Base-by-base conservation (phyloP, 2,329 filamentous ascomycete species). In the Aspergillus pseudonomiae region DNA sequence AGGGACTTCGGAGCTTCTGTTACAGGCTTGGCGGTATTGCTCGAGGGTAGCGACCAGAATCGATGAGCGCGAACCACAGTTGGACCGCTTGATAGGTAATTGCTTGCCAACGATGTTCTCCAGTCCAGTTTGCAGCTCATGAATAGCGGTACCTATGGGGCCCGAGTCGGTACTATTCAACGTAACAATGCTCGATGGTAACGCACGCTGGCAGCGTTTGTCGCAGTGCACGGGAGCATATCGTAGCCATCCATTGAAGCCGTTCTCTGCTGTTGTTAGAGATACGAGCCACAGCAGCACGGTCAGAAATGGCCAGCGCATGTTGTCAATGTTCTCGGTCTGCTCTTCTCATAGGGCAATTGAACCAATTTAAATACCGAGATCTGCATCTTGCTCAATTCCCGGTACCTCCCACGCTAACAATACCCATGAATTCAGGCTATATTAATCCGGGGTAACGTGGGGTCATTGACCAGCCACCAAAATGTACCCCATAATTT, bases 191-290 rank as follows among this genome's bases (percentile, higher is more conserved):
- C 68, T 77, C 1, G 77, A 78, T 4, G 87, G 87, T 5, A 85
- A 69, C 2, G 65, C 67, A 43, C 76, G 77, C 45, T 76, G 75
- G 55, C 80, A 78, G 57, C 69, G 72, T 12, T 74, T 70, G 30
- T 78, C 74, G 59, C 76, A 65, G 6, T 82, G 76, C 16, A 89
- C 70, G 10, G 82, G 80, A 36, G 88, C 87, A 72, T 91, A 91
- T 56, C 89, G 83, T 61, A 91, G 75, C 89, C 89, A 91, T 55
- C 80, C 88, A 62, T 84, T 78, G 28, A 88, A 76, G 12, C 89
- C 89, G 70, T 86, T 83, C 69, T 91, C 88, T 45, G 86, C 87
- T 52, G 75, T 74, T 12, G 54, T 30, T 21, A 41, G 16, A 10
- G 39, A 36, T 10, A 45, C 14, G 14, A 56, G 52, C 10, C 54